Evolutionary conservation across 345 rosid species (phyloP), one percentile per base, ranked within the genome.

Genomic region (Eucalyptus victrix): DNA sequence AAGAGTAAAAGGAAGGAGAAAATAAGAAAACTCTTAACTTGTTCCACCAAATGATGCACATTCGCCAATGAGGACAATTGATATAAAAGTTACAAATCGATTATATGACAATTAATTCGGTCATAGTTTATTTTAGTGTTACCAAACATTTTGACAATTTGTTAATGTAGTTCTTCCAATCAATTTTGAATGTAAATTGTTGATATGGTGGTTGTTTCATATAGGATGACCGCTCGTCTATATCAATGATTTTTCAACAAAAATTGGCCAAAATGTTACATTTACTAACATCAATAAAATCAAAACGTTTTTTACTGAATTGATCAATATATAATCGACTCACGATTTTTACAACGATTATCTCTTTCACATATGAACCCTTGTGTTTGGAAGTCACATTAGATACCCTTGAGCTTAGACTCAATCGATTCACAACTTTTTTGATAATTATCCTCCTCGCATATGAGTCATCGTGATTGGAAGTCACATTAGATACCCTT

Each of bases 191-290:
- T 8, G 0, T 53, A 53, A 19, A 53, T 53, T 0, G 5, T 53
- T 19, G 58, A 53, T 1, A 53, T 2, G 11, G 11, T 4, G 0
- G 0, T 53, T 53, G 10, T 53, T 19, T 53, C 1, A 53, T 21
- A 53, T 53, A 21, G 2, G 26, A 53, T 8, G 24, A 53, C 0
- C 2, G 1, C 0, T 0, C 37, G 1, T 53, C 11, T 1, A 53
- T 53, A 53, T 21, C 1, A 21, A 0, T 53, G 5, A 53, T 53
- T 53, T 53, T 53, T 53, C 2, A 8, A 1, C 0, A 0, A 21
- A 21, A 2, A 21, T 53, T 4, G 58, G 26, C 0, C 1, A 53
- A 53, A 53, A 53, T 53, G 11, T 53, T 53, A 53, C 24, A 53
- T 53, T 53, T 53, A 19, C 24, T 53, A 53, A 53, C 24, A 53